Conservation (phyloP, 1,284 basidiomycete species). For the Peniophora sp. region DNA sequence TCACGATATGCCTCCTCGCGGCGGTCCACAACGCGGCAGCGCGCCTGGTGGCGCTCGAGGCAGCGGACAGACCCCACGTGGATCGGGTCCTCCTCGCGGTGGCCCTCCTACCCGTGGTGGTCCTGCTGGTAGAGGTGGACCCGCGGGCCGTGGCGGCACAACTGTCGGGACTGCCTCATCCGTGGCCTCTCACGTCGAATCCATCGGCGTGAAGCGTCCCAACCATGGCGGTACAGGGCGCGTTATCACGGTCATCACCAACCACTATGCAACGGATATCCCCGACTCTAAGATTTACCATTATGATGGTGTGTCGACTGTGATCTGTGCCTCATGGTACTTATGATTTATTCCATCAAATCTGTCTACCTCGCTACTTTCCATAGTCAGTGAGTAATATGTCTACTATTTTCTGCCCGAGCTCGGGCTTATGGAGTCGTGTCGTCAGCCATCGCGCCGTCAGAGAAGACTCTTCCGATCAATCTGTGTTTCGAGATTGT, state of each 20-base stretch:
- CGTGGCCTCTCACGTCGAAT: constrained; percentile 33
- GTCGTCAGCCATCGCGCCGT: constrained; percentile 46
- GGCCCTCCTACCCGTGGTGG: constrained; percentile 21
- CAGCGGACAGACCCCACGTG: no score
- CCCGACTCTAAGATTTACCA: constrained; percentile 59
- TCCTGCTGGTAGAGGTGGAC: constrained; percentile 19
- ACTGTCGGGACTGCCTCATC: constrained; percentile 12
- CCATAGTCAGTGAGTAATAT: constrained; percentile 42
- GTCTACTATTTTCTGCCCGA: no score
- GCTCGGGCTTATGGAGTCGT: background rate
- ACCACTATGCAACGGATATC: constrained; percentile 55
- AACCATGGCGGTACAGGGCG: constrained; percentile 52
- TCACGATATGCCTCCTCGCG: constrained; percentile 30
- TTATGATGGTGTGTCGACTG: constrained; percentile 54
- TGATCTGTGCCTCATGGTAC: background rate
- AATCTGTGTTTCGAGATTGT: constrained; percentile 63
- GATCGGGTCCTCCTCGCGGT: constrained; percentile 15
- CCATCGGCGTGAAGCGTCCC: constrained; percentile 58
- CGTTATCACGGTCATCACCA: constrained; percentile 46
- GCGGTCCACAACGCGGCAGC: constrained; percentile 13
- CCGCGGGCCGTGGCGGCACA: constrained; percentile 19
- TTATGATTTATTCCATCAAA: background rate
- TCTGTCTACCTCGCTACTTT: background rate
- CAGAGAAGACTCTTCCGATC: constrained; percentile 58
- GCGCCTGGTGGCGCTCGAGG: constrained; percentile 10